phyloP scores from a whole-genome alignment of 2,329 filamentous ascomycete genomes.

The Pezicula carpinea region DNA sequence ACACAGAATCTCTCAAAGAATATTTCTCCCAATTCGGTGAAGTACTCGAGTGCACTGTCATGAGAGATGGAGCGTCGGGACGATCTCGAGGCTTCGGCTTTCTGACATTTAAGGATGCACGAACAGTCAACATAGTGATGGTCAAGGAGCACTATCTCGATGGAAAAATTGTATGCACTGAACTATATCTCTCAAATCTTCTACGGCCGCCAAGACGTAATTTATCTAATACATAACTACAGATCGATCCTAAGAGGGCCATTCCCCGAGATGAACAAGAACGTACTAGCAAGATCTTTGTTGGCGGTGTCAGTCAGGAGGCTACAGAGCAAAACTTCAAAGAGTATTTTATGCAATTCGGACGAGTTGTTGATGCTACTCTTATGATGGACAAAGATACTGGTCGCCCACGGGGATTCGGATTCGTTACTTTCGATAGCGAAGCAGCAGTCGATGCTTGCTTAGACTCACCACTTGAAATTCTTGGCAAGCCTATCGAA shows the following conservation, averaged over 20 bases:
- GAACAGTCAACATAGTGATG: conserved; percentile 99
- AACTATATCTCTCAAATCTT: conserved; percentile 14
- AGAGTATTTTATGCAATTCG: conserved; percentile 95
- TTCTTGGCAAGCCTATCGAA: conserved; percentile 93
- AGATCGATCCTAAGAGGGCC: conserved; percentile 95
- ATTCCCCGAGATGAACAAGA: conserved; percentile 98
- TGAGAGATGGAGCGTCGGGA: conserved; percentile 92
- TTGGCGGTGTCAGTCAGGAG: conserved; percentile 95
- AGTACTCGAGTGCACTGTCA: conserved; percentile 97
- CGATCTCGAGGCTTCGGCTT: conserved; percentile 96
- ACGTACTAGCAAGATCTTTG: conserved; percentile 97
- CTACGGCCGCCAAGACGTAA: conserved; percentile 9
- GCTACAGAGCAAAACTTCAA: conserved; percentile 95
- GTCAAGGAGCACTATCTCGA: conserved; percentile 98
- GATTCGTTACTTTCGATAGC: conserved; percentile 96
- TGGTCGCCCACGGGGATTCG: conserved; percentile 91
- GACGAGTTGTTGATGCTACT: conserved; percentile 91
- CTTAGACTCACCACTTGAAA: conserved; percentile 78
- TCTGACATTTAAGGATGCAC: conserved; percentile 94
- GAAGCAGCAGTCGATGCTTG: conserved; percentile 93
- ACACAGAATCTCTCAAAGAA: conserved; percentile 83
- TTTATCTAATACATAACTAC: conserved; percentile 16
- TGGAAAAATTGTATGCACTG: conserved; percentile 83
- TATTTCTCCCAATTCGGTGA: conserved; percentile 99
- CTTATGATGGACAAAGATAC: conserved; percentile 99